Percentiles rank a stretch among this genome's conserved stretches.
These are phyloP conservation scores for Trametes polyzona DNA, from an alignment of 1,284 basidiomycete species.

Conservation along the genomic window DNA sequence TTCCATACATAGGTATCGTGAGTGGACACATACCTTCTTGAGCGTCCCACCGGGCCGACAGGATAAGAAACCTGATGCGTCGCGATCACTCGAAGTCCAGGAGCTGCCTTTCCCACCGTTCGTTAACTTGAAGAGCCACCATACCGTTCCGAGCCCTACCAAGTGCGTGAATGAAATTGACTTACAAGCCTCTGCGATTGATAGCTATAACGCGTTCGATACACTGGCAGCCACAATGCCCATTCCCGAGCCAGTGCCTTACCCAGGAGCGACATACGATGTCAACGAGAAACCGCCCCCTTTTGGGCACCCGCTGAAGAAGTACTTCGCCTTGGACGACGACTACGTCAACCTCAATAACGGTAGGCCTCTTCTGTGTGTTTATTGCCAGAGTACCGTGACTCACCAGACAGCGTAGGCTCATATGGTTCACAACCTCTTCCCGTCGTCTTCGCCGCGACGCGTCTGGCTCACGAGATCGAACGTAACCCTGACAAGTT, in stretches of 20 bases:
- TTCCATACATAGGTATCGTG: too few species aligned
- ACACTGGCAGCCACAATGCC: conserved; percentile 5
- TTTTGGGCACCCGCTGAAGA: conserved; percentile 63
- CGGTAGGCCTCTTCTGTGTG: conserved; percentile 42
- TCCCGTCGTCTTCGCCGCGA: conserved; percentile 58
- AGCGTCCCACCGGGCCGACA: too few species aligned
- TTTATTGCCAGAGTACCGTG: neutral
- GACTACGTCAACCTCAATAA: conserved; percentile 70
- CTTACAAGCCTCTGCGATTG: too few species aligned
- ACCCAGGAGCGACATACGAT: conserved; percentile 30
- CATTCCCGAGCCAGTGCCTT: neutral
- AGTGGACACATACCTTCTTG: too few species aligned
- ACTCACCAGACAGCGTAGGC: conserved; percentile 44
- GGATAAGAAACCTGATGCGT: too few species aligned
- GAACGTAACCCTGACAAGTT: conserved; percentile 72
- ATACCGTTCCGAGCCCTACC: too few species aligned
- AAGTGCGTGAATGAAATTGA: too few species aligned
- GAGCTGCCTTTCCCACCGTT: too few species aligned
- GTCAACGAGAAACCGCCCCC: conserved; percentile 40
- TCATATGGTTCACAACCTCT: conserved; percentile 72
- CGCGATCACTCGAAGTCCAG: too few species aligned
- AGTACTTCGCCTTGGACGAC: conserved; percentile 62
- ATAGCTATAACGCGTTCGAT: too few species aligned
- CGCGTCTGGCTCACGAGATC: conserved; percentile 47
- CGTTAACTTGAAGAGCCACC: too few species aligned